Conservation (phyloP, 495 filamentous ascomycete genomes). For the Letharia columbiana region DNA sequence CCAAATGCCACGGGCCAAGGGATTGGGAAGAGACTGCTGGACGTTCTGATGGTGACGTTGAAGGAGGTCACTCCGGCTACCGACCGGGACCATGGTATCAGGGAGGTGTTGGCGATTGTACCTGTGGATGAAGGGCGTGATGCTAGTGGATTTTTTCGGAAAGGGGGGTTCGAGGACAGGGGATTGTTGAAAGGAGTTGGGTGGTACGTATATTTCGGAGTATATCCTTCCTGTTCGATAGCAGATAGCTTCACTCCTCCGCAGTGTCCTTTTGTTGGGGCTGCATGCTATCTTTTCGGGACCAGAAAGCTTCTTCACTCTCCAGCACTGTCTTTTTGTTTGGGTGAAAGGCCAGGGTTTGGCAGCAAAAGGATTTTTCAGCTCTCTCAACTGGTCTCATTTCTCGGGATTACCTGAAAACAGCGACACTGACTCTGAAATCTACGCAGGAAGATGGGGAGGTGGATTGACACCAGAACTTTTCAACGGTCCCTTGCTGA, state of each 20-base stretch:
- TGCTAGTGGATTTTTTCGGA: constrained; percentile 26
- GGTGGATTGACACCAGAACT: constrained; percentile 1
- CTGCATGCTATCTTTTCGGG: too few relatives aligned
- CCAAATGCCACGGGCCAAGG: constrained; percentile 22
- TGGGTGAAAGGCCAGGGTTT: too few relatives aligned
- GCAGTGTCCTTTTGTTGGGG: too few relatives aligned
- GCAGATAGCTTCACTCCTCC: too few relatives aligned
- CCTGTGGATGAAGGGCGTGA: constrained; percentile 27
- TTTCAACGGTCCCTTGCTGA: background rate
- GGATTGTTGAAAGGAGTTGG: constrained; percentile 29
- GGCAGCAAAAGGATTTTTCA: too few relatives aligned
- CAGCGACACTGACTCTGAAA: too few relatives aligned
- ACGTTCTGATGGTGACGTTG: constrained; percentile 15
- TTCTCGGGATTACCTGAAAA: too few relatives aligned
- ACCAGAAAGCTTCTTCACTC: too few relatives aligned
- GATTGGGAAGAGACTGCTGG: constrained; percentile 24
- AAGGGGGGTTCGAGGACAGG: constrained; percentile 26
- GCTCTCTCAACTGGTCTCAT: too few relatives aligned
- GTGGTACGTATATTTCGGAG: background rate
- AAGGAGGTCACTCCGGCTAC: constrained; percentile 1
- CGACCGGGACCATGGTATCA: constrained; percentile 14
- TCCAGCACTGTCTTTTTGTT: too few relatives aligned
- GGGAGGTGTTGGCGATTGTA: constrained; percentile 29
- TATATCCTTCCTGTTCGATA: too few relatives aligned
- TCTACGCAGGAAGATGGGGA: background rate